Percentiles rank a stretch among this genome's conserved stretches.
These are phyloP conservation scores for Penicillium nucicola DNA, from an alignment of 495 filamentous ascomycete species.

Conservation along the genomic window DNA sequence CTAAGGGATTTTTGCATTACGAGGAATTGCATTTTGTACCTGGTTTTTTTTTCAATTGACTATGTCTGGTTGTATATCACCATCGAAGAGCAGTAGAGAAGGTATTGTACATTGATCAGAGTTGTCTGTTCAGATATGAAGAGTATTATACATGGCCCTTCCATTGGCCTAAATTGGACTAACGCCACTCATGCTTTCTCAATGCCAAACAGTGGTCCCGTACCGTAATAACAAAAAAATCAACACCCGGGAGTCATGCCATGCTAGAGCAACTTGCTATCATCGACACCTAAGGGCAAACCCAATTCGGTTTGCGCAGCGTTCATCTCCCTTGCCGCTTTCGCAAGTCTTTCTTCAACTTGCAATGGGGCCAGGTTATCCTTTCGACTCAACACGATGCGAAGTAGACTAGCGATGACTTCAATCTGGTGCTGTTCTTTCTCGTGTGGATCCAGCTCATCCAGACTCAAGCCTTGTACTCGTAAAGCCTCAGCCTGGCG, in stretches of 20 bases:
- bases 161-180: background rate
- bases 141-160: conserved; percentile 2
- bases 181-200: conserved; percentile 2
- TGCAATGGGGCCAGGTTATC: conserved; percentile 25
- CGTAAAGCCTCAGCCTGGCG: conserved; percentile 34
- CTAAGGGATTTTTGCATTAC: background rate
- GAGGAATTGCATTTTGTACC: conserved; percentile 1
- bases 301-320: conserved; percentile 36
- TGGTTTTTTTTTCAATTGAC: background rate
- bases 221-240: background rate
- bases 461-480: conserved; percentile 31
- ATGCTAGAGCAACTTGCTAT: conserved; percentile 27
- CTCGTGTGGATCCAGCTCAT: conserved; percentile 37
- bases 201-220: background rate
- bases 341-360: conserved; percentile 40
- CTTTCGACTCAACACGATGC: conserved; percentile 48
- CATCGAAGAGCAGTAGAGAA: background rate
- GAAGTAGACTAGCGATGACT: conserved; percentile 49
- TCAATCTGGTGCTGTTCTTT: conserved; percentile 48
- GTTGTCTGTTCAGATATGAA: background rate
- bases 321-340: conserved; percentile 55
- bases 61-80: too few relatives aligned
- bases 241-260: background rate
- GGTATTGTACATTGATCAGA: too few relatives aligned
- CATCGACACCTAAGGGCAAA: conserved; percentile 24